phyloP scores from a whole-genome alignment of 257 asterid species.

The Jasminum sambac region DNA sequence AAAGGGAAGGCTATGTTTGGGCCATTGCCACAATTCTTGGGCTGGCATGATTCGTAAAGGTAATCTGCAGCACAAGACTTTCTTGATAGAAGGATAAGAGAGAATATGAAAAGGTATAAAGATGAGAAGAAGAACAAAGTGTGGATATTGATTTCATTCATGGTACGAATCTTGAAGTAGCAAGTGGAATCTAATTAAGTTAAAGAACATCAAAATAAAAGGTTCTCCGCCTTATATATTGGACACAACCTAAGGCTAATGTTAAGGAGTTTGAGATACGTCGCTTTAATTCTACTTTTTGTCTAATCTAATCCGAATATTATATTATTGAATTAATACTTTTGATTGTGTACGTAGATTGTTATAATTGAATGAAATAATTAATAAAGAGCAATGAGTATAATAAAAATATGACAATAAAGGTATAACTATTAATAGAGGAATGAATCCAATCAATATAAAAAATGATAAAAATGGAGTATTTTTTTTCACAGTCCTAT shows the following conservation, averaged over 20 bases:
- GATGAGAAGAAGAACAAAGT: constrained; percentile 9
- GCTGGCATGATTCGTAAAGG: constrained; percentile 45
- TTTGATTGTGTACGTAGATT: too few relatives aligned
- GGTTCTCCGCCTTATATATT: background rate
- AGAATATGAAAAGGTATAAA: constrained; percentile 27
- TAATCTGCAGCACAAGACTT: constrained; percentile 38
- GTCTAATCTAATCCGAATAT: too few relatives aligned
- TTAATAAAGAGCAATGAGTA: too few relatives aligned
- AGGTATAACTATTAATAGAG: too few relatives aligned
- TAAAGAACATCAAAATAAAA: background rate
- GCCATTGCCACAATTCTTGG: constrained; percentile 41
- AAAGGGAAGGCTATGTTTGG: constrained; percentile 59
- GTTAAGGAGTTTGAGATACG: background rate
- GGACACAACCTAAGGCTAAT: background rate
- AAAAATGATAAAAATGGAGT: too few relatives aligned
- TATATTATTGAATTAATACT: too few relatives aligned
- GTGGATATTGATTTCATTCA: background rate
- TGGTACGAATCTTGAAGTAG: background rate
- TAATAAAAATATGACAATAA: too few relatives aligned
- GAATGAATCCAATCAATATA: too few relatives aligned
- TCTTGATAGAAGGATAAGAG: constrained; percentile 30
- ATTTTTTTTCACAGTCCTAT: too few relatives aligned
- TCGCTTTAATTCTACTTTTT: too few relatives aligned
- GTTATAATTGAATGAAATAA: too few relatives aligned
- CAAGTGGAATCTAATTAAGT: background rate